Evolutionary conservation across 106 monocot species (phyloP).

Genomic region (Cymbidium sinense): DNA sequence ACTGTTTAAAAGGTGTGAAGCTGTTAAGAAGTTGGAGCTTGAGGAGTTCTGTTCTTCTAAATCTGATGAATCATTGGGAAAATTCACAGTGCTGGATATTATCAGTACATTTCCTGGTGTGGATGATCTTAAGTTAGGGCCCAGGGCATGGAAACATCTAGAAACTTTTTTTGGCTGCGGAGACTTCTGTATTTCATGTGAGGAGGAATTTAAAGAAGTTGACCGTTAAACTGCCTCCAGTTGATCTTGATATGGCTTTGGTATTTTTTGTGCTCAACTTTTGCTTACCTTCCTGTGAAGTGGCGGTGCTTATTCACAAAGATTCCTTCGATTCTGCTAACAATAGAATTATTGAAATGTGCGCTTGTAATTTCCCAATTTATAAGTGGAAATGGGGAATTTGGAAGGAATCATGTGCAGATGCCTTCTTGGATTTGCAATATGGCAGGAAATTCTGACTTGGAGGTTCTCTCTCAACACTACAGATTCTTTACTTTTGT

Average conservation of each 20-base stretch:
- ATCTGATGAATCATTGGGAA: conserved; percentile 2
- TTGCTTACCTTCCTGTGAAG: conserved; percentile 24
- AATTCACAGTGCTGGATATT: conserved; percentile 9
- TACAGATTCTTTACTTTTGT: no score
- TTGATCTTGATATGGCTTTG: neutral
- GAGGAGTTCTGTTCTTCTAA: conserved; percentile 7
- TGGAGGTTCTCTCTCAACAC: no score
- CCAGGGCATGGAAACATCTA: conserved; percentile 23
- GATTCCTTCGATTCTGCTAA: conserved; percentile 3
- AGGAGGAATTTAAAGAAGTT: conserved; percentile 20
- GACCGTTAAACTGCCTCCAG: conserved; percentile 17
- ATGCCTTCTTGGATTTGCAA: conserved; percentile 8
- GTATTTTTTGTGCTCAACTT: conserved; percentile 7
- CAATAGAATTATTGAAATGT: conserved; percentile 3
- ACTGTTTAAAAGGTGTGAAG: conserved; percentile 12
- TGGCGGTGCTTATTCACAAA: conserved; percentile 19
- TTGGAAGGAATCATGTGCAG: conserved; percentile 6
- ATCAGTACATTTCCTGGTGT: conserved; percentile 19
- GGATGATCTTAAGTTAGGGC: conserved; percentile 23
- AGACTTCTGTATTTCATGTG: neutral
- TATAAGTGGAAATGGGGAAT: conserved; percentile 37
- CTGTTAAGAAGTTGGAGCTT: conserved; percentile 22
- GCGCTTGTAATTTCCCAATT: conserved; percentile 12
- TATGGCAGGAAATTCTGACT: no score
- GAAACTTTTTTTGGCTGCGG: neutral